Evolutionary conservation across 495 filamentous ascomycete genomes (phyloP), one percentile per base, ranked within the genome.

Genomic region (Penicillium paxilli): DNA sequence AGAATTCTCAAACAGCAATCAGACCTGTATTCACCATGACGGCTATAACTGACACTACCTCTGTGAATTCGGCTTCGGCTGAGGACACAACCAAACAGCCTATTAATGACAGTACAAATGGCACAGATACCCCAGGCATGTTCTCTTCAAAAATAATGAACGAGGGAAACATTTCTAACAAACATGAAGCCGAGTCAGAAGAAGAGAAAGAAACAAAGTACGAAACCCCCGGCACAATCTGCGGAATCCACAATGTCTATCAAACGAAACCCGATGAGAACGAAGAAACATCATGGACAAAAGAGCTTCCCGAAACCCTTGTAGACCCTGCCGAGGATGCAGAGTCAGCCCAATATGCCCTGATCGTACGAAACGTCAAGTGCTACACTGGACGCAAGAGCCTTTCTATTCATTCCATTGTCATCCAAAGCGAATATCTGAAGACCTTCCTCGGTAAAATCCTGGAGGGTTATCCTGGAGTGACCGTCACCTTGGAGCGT

Each of bases 361-460:
- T 86, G 19, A 57, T 86, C 11, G 67, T 83, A 2, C 74, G 82
- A 23, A 77, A 83, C 40, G 64, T 67, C 28, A 82, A 80, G 52
- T 81, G 78, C 70, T 81, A 79, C 51, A 77, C 85, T 60, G 78
- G 81, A 30, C 76, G 80, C n/a, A 84, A 83, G 69, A 82, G 80
- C 42, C 71, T 88, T 19, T 66, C 79, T 20, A 75, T 87, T 23
- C 70, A 85, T 54, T 83, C 80, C 41, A 84, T 90, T 57, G 72
- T 87, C 19, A 64, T 90, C 3, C 86, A 89, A 69, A 85, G 80
- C 57, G 82, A 86, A 4, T 71, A 78, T 42, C 68, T 89, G 41
- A 86, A 86, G 67, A 72, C 71, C 14, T 73, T 82, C 24, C 71
- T 89, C 0, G 71, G 69, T 16, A 70, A 73, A 14, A 78, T 87